Conservation (phyloP, 164 flowering plant genomes). For the Santalum album region DNA sequence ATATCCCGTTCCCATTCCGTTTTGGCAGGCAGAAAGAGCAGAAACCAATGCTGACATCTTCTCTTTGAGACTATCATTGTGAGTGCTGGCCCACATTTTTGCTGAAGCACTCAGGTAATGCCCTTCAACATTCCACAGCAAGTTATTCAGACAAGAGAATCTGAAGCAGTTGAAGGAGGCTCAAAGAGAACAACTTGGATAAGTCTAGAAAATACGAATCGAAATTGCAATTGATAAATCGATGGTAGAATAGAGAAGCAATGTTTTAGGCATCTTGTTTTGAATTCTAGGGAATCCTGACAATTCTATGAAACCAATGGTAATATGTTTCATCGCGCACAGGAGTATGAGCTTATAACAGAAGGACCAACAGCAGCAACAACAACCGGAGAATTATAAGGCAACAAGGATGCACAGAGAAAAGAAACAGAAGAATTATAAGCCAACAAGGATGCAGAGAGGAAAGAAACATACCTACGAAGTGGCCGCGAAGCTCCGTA, state of each 20-base stretch:
- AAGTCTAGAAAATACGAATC: too few species aligned
- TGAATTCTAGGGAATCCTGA: too few species aligned
- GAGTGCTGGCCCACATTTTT: constrained; percentile 91
- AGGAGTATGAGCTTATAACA: too few species aligned
- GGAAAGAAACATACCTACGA: constrained; percentile 55
- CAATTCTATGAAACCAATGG: too few species aligned
- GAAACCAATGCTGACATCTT: constrained; percentile 67
- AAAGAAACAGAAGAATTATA: background rate
- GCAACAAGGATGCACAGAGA: background rate
- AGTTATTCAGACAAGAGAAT: background rate
- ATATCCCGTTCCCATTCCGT: constrained; percentile 71
- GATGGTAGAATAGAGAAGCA: too few species aligned
- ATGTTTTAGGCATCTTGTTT: too few species aligned
- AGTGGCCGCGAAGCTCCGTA: constrained; percentile 86
- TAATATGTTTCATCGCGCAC: too few species aligned
- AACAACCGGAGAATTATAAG: too few species aligned
- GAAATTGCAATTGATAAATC: too few species aligned
- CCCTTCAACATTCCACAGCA: constrained; percentile 34
- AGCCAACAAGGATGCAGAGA: background rate
- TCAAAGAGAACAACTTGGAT: background rate
- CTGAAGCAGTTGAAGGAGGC: background rate
- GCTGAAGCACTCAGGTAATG: constrained; percentile 93
- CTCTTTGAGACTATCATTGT: constrained; percentile 41
- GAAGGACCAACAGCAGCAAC: too few species aligned
- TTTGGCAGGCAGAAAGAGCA: constrained; percentile 62